Evolutionary conservation across 129 eudicot species (phyloP).

Genomic region (Escallonia rubra): DNA sequence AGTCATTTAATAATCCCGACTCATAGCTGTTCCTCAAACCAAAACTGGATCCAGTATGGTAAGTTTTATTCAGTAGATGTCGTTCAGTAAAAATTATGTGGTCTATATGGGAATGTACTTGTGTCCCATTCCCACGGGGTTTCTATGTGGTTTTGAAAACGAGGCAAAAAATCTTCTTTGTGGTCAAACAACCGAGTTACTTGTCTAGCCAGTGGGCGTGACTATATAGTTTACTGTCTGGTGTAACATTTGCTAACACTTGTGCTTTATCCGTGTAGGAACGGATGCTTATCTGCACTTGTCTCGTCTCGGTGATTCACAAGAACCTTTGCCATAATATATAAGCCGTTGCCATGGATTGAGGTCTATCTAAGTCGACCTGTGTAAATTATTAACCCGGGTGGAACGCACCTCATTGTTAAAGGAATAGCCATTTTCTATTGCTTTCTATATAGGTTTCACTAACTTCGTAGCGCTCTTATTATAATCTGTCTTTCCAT

Average conservation of each 20-base stretch:
- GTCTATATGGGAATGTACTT: too few species aligned
- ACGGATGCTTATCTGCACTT: constrained; percentile 95
- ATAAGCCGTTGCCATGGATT: background rate
- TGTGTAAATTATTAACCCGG: constrained; percentile 1
- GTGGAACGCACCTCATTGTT: background rate
- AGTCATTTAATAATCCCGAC: too few species aligned
- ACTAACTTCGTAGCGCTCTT: too few species aligned
- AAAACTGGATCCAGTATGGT: too few species aligned
- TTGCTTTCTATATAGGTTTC: too few species aligned
- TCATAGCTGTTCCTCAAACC: too few species aligned
- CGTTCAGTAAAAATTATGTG: too few species aligned
- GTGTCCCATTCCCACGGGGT: too few species aligned
- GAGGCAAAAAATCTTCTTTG: background rate
- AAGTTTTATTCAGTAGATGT: too few species aligned
- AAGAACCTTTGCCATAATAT: constrained; percentile 80
- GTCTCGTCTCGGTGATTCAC: constrained; percentile 93
- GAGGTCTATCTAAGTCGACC: background rate
- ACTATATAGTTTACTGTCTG: background rate
- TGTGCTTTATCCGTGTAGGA: constrained; percentile 35
- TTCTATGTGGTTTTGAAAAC: background rate
- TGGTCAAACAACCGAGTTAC: background rate
- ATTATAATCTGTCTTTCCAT: too few species aligned
- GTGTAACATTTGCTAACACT: background rate
- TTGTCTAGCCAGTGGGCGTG: background rate
- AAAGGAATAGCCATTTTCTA: too few species aligned